These are phyloP conservation scores for Suhomyces terraborum DNA, from an alignment of 1,139 yeast species.

Conservation along the genomic window DNA sequence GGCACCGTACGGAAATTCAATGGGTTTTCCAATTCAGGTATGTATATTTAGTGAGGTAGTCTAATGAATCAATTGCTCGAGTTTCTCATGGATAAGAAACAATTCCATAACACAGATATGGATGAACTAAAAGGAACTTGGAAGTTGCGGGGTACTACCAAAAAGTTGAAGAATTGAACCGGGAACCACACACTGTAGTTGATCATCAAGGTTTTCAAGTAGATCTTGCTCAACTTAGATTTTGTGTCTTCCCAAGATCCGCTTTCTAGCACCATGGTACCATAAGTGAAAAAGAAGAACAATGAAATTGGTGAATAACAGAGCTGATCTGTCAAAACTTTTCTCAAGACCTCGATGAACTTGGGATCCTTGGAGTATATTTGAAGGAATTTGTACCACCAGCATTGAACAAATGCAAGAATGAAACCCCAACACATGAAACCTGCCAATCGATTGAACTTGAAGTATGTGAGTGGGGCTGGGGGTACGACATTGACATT, in stretches of 20 bases:
- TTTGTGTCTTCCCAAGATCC: conserved; percentile 69
- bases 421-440: conserved; percentile 88
- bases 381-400: conserved; percentile 86
- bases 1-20: conserved; percentile 37
- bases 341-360: conserved; percentile 76
- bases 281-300: conserved; percentile 78
- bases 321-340: conserved; percentile 88
- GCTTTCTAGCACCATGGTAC: conserved; percentile 77
- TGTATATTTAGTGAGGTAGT: conserved; percentile 32
- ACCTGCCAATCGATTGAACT: conserved; percentile 71
- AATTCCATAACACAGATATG: conserved; percentile 90
- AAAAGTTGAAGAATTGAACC: conserved; percentile 86
- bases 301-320: conserved; percentile 86
- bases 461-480: conserved; percentile 47
- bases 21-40: conserved; percentile 39
- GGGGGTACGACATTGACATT: conserved; percentile 10
- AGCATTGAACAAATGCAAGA: conserved; percentile 80
- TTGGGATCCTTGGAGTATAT: conserved; percentile 81
- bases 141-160: conserved; percentile 71
- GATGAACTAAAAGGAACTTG: conserved; percentile 94
- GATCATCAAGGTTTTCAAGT: conserved; percentile 72
- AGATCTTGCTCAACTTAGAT: conserved; percentile 62
- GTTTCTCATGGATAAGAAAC: conserved; percentile 80
- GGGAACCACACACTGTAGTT: conserved; percentile 94
- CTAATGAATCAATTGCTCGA: conserved; percentile 23